Evolutionary conservation across 2,329 filamentous ascomycete genomes (phyloP).

Genomic region (Harringtonia aguacate): DNA sequence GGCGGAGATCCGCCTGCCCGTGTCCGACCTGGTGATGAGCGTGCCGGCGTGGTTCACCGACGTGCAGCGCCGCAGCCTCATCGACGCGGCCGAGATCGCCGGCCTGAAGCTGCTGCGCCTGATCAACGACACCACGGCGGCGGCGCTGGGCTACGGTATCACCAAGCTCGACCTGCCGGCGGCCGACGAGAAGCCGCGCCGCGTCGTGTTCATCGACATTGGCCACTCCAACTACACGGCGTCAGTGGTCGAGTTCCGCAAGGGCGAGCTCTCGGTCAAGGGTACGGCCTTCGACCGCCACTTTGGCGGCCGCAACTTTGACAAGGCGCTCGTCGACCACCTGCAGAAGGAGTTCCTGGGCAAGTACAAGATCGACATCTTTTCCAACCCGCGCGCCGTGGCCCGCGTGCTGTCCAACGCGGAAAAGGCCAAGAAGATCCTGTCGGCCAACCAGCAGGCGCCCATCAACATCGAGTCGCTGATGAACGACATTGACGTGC

Average conservation of each 20-base stretch:
- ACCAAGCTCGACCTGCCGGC: conserved; percentile 89
- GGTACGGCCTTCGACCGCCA: conserved; percentile 87
- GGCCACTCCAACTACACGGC: conserved; percentile 94
- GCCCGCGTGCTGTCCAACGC: conserved; percentile 79
- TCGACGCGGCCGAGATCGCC: conserved; percentile 89
- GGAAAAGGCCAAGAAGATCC: conserved; percentile 97
- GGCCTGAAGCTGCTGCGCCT: conserved; percentile 86
- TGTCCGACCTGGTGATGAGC: conserved; percentile 87
- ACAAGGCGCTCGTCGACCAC: conserved; percentile 89
- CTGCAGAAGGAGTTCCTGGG: conserved; percentile 93
- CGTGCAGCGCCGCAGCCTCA: conserved; percentile 73
- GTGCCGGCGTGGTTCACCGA: conserved; percentile 97
- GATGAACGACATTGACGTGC: conserved; percentile 95
- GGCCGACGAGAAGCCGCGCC: conserved; percentile 81
- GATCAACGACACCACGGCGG: conserved; percentile 96
- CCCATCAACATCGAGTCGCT: conserved; percentile 95
- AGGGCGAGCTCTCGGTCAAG: conserved; percentile 93
- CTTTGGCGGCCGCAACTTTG: conserved; percentile 95
- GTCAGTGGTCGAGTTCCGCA: conserved; percentile 91
- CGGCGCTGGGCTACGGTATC: conserved; percentile 93
- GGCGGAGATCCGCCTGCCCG: conserved; percentile 79
- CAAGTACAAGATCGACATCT: conserved; percentile 96
- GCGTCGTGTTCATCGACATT: conserved; percentile 88
- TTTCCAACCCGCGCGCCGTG: conserved; percentile 78
- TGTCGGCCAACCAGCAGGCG: conserved; percentile 88